Evolutionary conservation across 306 rosid genomes (phyloP), one percentile per base, ranked within the genome.

Genomic region (Trifolium subterraneum): DNA sequence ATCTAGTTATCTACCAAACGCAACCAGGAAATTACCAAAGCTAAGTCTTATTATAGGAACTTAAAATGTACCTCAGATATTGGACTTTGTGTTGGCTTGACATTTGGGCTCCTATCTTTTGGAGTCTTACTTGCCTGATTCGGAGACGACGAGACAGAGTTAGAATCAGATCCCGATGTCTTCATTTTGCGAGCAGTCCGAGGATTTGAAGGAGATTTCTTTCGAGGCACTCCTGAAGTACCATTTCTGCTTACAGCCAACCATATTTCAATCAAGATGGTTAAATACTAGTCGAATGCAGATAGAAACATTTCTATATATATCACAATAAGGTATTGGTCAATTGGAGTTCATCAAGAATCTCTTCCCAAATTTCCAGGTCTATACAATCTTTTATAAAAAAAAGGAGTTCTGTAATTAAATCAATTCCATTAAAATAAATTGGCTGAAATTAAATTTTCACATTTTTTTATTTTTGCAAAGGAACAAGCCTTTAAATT

Each of bases 201-300:
- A 20, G 96, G 86, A 65, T 87, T 86, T 25, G 80, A 56, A 0
- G 90, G 92, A 65, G 92, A 90, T 81, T 83, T 90, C 76, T 84
- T 87, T 52, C 78, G 90, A 7, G 91, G 86, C 59, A 84, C 87
- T 78, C 89, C 92, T 69, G 81, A 79, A 54, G 90, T 70, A 67
- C 90, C 73, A 66, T 63, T 47, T 87, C 92, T 90, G 86, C 75
- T 68, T 75, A 72, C 51, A 84, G 25, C 76, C 78, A 72, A 51
- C 33, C 23, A 74, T 39, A 73, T 42, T 29, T 41, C 48, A 79
- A 62, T 75, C n/a, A 75, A 51, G 35, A 71, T 23, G 55, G 66
- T 31, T 38, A 29, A 74, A 68, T 7, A 56, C 20, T 29, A 31
- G 64, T 18, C 64, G 41, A 66, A 20, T 58, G 20, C 69, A 55